Base-by-base conservation (phyloP, 202 grass and related monocot genomes). In the Miscanthus sacchariflorus region DNA sequence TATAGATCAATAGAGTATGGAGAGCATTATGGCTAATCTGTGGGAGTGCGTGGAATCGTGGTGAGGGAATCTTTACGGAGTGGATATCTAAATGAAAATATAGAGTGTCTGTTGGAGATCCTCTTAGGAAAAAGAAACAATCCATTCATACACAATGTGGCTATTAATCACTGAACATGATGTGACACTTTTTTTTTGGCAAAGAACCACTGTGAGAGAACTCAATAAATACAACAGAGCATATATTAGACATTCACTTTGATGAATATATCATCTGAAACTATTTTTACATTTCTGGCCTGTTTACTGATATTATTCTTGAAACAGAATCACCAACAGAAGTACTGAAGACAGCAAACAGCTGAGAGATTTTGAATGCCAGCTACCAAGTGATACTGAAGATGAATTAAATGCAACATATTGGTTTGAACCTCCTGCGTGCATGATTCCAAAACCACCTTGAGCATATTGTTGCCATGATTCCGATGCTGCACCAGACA, bases 61-160 rank as follows among this genome's bases (percentile, higher is more conserved):
- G 9, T 44, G 42, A 44, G 9, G 42, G 42, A 6, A 46, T 12
- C 2, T 12, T 46, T 12, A 46, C 0, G 9, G 11, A 4, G 11
- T 12, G 2, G 44, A 46, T 46, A 12, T 11, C 44, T 2, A 46
- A 46, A 46, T 46, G 7, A 12, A 90, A 73, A 83, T 77, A 2
- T 38, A 38, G 36, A 38, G 36, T 8, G 39, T 40, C 39, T 39
- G 5, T 39, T 40, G 39, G 39, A 40, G 39, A 40, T 40, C 39
- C 39, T 40, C 6, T 40, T 40, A 40, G 39, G 84, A 84, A 68
- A 85, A 83, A 2, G 83, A 81, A 90, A 89, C 82, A 44, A 92
- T 83, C 80, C 5, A 88, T 85, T 64, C 66, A 80, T 78, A 70
- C 49, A 70, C 5, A 70, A 17, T 6, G 6, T 24, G 42, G 14